These are phyloP conservation scores for Gliomastix tumulicola DNA, from an alignment of 2,329 filamentous ascomycete species.

Conservation along the genomic window DNA sequence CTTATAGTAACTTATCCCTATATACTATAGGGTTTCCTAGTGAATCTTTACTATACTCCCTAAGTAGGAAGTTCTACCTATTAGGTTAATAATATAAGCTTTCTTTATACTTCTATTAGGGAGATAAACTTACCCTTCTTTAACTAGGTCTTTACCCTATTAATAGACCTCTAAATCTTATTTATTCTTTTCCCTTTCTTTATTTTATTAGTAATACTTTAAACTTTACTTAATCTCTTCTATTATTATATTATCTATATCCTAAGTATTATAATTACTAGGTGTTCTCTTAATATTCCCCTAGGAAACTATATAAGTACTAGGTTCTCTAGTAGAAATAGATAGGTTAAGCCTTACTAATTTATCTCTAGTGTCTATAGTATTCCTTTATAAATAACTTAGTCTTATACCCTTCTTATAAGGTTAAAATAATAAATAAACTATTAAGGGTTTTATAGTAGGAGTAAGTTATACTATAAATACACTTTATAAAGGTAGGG, in stretches of 20 bases:
- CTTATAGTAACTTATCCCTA: neutral
- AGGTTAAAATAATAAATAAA: neutral
- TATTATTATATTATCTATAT: neutral
- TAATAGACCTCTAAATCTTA: neutral
- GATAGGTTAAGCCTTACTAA: constrained; percentile 3
- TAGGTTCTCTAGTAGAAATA: no score
- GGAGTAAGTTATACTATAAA: neutral
- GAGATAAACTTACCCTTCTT: neutral
- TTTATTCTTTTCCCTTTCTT: neutral
- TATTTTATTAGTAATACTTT: neutral
- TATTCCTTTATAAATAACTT: neutral
- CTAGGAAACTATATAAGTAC: neutral
- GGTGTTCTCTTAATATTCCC: neutral
- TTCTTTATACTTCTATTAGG: constrained; percentile 1
- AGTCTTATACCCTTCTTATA: neutral
- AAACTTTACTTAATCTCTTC: neutral
- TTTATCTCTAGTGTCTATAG: constrained; percentile 2
- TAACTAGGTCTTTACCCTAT: neutral
- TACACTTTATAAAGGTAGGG: constrained; percentile 1
- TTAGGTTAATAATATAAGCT: neutral
- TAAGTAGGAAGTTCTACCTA: neutral
- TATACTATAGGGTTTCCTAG: neutral
- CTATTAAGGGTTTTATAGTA: neutral
- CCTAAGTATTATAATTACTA: neutral
- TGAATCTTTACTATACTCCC: neutral